Conservation (phyloP, 371 early-diverging fungal genomes). For the Lichtheimia ornata region DNA sequence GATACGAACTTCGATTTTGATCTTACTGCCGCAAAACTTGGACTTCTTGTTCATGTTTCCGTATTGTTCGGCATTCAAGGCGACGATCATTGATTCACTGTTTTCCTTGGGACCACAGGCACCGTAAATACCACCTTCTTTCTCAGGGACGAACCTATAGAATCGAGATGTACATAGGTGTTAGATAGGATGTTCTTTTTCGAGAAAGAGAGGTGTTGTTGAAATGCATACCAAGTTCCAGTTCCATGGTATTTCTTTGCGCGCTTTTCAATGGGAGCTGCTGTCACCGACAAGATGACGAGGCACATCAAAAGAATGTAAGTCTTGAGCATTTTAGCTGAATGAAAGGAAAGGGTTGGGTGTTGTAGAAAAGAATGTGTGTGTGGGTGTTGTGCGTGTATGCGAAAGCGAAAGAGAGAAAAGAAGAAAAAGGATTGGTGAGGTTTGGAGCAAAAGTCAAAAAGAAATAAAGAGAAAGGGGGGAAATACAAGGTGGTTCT, state of each 20-base stretch:
- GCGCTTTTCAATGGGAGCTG: conserved; percentile 20
- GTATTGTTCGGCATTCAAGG: conserved; percentile 25
- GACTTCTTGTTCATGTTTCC: conserved; percentile 23
- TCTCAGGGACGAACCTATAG: conserved; percentile 2
- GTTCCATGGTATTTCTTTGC: conserved; percentile 21
- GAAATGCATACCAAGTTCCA: conserved; percentile 21
- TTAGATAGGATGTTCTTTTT: too few species aligned
- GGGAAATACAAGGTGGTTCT: background rate
- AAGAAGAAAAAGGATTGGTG: background rate
- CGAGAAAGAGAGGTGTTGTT: too few species aligned
- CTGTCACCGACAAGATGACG: conserved; percentile 2
- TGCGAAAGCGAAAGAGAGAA: background rate
- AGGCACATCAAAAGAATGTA: background rate
- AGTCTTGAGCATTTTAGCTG: background rate
- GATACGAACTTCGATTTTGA: conserved; percentile 3
- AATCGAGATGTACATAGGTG: too few species aligned
- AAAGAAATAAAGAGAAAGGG: background rate
- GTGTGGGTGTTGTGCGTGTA: too few species aligned
- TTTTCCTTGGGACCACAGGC: conserved; percentile 31
- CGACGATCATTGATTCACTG: conserved; percentile 25
- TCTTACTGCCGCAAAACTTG: conserved; percentile 27
- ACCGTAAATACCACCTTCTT: conserved; percentile 27
- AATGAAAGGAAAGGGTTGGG: conserved; percentile 3
- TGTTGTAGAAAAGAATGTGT: too few species aligned
- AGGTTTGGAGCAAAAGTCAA: background rate